These are phyloP conservation scores for Achaetomiella virescens DNA, from an alignment of 495 filamentous ascomycete genomes.

Conservation along the genomic window DNA sequence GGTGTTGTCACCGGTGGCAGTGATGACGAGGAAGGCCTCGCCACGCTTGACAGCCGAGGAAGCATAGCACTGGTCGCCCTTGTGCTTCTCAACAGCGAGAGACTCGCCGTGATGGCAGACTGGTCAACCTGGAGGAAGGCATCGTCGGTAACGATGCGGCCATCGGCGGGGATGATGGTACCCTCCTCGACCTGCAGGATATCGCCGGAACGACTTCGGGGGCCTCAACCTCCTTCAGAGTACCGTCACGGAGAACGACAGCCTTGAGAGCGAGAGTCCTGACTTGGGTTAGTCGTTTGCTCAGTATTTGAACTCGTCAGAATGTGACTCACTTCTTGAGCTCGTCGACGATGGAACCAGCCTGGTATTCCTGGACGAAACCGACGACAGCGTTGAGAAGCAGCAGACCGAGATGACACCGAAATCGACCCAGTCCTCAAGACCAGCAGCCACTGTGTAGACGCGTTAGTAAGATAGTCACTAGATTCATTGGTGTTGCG, in stretches of 20 bases:
- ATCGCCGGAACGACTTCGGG: conserved; percentile 80
- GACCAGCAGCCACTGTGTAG: conserved; percentile 54
- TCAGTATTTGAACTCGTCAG: background rate
- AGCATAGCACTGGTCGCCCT: conserved; percentile 70
- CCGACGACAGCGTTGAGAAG: conserved; percentile 79
- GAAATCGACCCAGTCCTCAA: conserved; percentile 77
- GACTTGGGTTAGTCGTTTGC: conserved; percentile 9
- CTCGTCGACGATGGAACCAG: conserved; percentile 85
- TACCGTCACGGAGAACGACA: conserved; percentile 72
- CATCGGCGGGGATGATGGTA: conserved; percentile 86
- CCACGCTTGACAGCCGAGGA: conserved; percentile 89
- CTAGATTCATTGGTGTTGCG: background rate
- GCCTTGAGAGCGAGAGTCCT: conserved; percentile 77
- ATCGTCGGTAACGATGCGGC: conserved; percentile 70
- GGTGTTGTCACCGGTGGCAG: conserved; percentile 77
- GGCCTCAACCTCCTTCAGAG: conserved; percentile 64
- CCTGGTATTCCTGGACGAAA: conserved; percentile 85
- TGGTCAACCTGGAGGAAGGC: conserved; percentile 87
- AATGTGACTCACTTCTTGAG: conserved; percentile 56
- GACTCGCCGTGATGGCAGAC: conserved; percentile 91
- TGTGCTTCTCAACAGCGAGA: conserved; percentile 81
- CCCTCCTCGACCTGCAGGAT: conserved; percentile 85
- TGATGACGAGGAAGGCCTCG: conserved; percentile 72
- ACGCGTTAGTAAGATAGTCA: conserved; percentile 2
- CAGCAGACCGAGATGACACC: conserved; percentile 69